Evolutionary conservation across 495 filamentous ascomycete genomes (phyloP).

Genomic region (Symbiotaphrina buchneri): DNA sequence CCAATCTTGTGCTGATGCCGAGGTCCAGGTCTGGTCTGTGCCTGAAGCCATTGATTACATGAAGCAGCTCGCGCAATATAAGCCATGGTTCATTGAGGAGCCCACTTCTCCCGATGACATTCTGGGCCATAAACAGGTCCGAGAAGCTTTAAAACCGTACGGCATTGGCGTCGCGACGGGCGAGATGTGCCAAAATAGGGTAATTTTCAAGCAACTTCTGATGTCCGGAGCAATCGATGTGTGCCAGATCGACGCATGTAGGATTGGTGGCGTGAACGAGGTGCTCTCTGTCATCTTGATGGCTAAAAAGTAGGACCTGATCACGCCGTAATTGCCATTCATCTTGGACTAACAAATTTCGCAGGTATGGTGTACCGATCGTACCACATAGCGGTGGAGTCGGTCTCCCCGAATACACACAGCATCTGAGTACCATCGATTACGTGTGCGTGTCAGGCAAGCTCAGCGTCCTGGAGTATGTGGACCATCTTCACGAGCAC

Average conservation of each 20-base stretch:
- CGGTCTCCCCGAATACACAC: conserved; percentile 81
- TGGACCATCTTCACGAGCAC: conserved; percentile 87
- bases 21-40: conserved; percentile 52
- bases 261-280: conserved; percentile 82
- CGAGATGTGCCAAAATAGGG: conserved; percentile 92
- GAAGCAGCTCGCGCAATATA: conserved; percentile 59
- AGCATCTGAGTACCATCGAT: conserved; percentile 84
- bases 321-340: neutral
- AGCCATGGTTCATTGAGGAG: conserved; percentile 95
- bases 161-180: conserved; percentile 78
- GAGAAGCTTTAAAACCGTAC: conserved; percentile 49
- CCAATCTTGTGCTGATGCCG: neutral
- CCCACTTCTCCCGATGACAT: conserved; percentile 89
- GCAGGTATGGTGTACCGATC: conserved; percentile 40
- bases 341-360: conserved; percentile 2
- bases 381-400: conserved; percentile 83
- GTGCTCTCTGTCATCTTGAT: conserved; percentile 78
- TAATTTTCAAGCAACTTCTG: conserved; percentile 85
- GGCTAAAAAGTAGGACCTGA: conserved; percentile 44
- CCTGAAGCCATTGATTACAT: conserved; percentile 82
- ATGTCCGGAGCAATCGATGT: conserved; percentile 61
- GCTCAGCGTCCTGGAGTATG: conserved; percentile 67
- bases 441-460: conserved; percentile 77
- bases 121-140: conserved; percentile 66
- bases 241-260: conserved; percentile 80